Base-by-base conservation (phyloP, 2,329 filamentous ascomycete genomes). In the Colletotrichum lini region DNA sequence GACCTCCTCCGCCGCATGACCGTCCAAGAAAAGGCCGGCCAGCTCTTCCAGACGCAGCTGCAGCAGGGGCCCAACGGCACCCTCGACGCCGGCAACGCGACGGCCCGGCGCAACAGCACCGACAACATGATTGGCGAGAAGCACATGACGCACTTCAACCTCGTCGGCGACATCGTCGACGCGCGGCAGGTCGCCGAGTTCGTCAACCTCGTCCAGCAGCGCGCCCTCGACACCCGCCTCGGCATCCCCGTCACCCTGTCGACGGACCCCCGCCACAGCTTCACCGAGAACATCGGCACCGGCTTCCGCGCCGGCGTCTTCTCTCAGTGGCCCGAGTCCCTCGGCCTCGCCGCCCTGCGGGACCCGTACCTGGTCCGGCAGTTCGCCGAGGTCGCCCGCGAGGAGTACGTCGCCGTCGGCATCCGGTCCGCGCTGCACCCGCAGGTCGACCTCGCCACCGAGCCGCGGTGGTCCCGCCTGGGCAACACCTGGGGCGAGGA, bases 251-350 rank as follows among this genome's bases (percentile, higher is more conserved):
- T 87, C 30, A 86, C 85, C 0, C 74, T 87, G 2, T 86, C 85
- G 1, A 81, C 84, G 0, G 86, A 87, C 44, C 86, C 85, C 0
- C 82, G 84, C 1, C 84, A 87, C 69, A 77, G 81, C 4, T 86
- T 84, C 74, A 82, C 81, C 1, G 80, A 83, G 38, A 82, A 83
- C 44, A 72, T 83, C 1, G 85, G 82, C 2, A 85, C 82, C 3
- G 83, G 81, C 0, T 84, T 84, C 72, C 75, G 77, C 0, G 83
- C 85, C 0, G 83, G 81, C 0, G 78, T 77, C 0, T 84, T 89
- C 72, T 86, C 84, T 0, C 82, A 86, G 65, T 88, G 87, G 86
- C 87, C 87, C 0, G 85, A 87, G 67, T 82, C 82, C 0, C 74
- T 87, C 9, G 87, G 87, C 0, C 76, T 89, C 10, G 86, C 85